Evolutionary conservation across 805 yeast species (phyloP), one percentile per base, ranked within the genome.

Genomic region (Jamesozyma piceae): DNA sequence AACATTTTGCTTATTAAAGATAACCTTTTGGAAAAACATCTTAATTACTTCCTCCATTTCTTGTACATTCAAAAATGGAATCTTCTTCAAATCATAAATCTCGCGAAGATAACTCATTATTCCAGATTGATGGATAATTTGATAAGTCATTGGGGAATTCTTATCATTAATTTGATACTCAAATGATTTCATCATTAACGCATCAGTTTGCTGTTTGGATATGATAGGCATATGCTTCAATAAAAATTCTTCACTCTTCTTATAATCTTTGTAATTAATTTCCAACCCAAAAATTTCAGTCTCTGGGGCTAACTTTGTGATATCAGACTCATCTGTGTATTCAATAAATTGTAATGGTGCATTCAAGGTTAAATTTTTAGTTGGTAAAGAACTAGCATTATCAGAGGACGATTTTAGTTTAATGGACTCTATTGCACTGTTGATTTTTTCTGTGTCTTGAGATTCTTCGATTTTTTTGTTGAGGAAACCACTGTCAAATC

Each of bases 151-250:
- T 2, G n/a, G 24, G 10, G 39, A 29, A 8, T 41, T 37, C 18
- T 37, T 37, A 38, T 86, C 72, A 18, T 78, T 82, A 13, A 73
- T 77, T 59, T 87, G 86, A 43, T 71, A 68, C 54, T 90, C 95
- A 62, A 92, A 92, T 0, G 97, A 94, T 18, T 81, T 80, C 96
- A 90, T 89, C 58, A 89, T 70, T 45, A 92, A 74, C 0, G 95
- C 86, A 62, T 92, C 97, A 57, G 89, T 87, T 59, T 92, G 97
- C 47, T 80, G 79, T 49, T 82, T 87, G 3, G 77, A 77, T 39
- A 89, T 77, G 44, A 92, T 84, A 44, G 73, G 69, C 32, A 84
- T 76, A 61, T 81, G 85, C 59, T 57, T 59, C 36, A 71, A 66
- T 49, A 50, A 83, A 65, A 62, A 67, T 78, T 39, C 64, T 65